Evolutionary conservation across 306 rosid genomes (phyloP).

Genomic region (Rosa multiflora): DNA sequence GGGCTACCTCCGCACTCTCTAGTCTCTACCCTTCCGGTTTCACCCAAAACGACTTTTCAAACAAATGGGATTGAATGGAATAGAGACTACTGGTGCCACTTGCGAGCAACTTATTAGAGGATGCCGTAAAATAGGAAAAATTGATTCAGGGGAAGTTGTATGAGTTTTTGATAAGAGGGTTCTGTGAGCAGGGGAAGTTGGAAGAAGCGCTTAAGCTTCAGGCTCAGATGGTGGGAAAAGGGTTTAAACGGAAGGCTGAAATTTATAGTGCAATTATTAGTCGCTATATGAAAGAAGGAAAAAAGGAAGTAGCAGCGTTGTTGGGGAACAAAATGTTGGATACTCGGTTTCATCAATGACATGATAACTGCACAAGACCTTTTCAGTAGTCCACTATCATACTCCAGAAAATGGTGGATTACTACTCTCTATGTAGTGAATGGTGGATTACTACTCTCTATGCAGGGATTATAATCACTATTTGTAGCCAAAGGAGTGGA

Average conservation of each 20-base stretch:
- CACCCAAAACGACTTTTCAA: no score
- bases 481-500: constrained; percentile 46
- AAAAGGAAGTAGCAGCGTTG: no score
- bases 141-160: constrained; percentile 58
- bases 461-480: neutral
- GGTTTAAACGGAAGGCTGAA: constrained; percentile 48
- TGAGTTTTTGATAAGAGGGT: constrained; percentile 54
- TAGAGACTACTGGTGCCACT: constrained; percentile 51
- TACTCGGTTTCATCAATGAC: no score
- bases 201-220: constrained; percentile 71
- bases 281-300: constrained; percentile 25
- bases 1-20: no score
- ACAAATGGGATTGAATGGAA: neutral
- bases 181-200: constrained; percentile 56
- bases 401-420: neutral
- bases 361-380: neutral
- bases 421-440: constrained; percentile 4
- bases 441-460: neutral
- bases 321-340: no score
- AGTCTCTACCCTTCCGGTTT: no score
- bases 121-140: constrained; percentile 48
- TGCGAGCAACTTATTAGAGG: constrained; percentile 65
- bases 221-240: constrained; percentile 82
- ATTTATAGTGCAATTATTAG: constrained; percentile 55
- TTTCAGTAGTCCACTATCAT: neutral